Conservation (phyloP, 164 flowering plant species). For the Brasenia schreberi region DNA sequence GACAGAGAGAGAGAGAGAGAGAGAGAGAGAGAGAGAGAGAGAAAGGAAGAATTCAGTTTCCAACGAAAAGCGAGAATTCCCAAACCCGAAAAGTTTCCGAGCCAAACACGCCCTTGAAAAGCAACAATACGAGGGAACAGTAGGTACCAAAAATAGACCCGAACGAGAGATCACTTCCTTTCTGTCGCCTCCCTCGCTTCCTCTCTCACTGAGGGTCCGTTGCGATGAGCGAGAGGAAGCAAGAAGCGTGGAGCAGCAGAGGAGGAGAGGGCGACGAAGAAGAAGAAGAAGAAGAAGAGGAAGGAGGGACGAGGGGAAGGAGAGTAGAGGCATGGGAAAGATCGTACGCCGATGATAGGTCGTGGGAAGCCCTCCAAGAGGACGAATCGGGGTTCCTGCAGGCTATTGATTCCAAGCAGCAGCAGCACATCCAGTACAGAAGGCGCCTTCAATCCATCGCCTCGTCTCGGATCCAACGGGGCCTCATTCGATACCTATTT, state of each 20-base stretch:
- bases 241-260: not conserved
- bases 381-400: conserved; percentile 85
- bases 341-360: conserved; percentile 79
- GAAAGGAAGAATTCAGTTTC: too few species aligned
- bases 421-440: conserved; percentile 75
- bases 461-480: conserved; percentile 65
- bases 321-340: conserved; percentile 64
- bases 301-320: conserved; percentile 25
- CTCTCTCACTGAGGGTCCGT: too few species aligned
- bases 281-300: conserved; percentile 62
- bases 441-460: conserved; percentile 54
- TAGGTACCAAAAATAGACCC: too few species aligned
- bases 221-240: not conserved
- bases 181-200: too few species aligned
- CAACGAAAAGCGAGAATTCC: too few species aligned
- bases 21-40: too few species aligned
- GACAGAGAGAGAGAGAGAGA: too few species aligned
- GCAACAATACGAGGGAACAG: too few species aligned
- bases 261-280: conserved; percentile 5
- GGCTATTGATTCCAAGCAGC: conserved; percentile 47
- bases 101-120: too few species aligned
- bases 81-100: too few species aligned
- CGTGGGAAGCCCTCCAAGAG: conserved; percentile 87
- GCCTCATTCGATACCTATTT: conserved; percentile 79
- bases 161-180: too few species aligned